Evolutionary conservation across 768 basidiomycete genomes (phyloP).

Genomic region (Pleurotus sapidus): DNA sequence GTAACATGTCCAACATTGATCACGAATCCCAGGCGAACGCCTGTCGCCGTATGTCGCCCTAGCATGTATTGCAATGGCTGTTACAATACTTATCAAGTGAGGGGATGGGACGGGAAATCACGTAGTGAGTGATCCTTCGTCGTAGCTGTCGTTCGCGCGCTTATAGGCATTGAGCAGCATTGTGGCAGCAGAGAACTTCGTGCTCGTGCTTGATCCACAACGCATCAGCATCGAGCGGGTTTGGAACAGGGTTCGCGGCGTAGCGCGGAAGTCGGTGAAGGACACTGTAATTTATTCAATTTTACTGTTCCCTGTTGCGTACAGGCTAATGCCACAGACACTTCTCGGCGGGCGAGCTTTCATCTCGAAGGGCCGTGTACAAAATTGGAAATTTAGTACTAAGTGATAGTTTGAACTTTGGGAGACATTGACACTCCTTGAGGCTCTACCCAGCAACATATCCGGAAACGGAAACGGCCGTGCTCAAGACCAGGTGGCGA

Average conservation of each 20-base stretch:
- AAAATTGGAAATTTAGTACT: too few species aligned
- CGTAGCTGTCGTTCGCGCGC: neutral
- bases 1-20: neutral
- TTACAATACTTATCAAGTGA: constrained; percentile 11
- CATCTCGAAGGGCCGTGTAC: too few species aligned
- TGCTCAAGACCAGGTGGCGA: too few species aligned
- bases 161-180: neutral
- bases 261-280: neutral
- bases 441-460: too few species aligned
- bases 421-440: too few species aligned
- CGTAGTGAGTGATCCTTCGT: neutral
- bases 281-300: neutral
- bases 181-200: neutral
- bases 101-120: neutral
- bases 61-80: constrained; percentile 91
- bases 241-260: too few species aligned
- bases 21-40: constrained; percentile 67
- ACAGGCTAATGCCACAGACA: too few species aligned
- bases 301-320: neutral
- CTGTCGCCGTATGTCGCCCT: constrained; percentile 94
- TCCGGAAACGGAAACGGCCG: too few species aligned
- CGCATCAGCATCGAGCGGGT: too few species aligned
- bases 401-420: too few species aligned
- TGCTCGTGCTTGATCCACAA: too few species aligned
- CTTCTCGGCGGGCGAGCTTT: too few species aligned